phyloP scores from a whole-genome alignment of 306 rosid species.

The Adenanthera pavonina region DNA sequence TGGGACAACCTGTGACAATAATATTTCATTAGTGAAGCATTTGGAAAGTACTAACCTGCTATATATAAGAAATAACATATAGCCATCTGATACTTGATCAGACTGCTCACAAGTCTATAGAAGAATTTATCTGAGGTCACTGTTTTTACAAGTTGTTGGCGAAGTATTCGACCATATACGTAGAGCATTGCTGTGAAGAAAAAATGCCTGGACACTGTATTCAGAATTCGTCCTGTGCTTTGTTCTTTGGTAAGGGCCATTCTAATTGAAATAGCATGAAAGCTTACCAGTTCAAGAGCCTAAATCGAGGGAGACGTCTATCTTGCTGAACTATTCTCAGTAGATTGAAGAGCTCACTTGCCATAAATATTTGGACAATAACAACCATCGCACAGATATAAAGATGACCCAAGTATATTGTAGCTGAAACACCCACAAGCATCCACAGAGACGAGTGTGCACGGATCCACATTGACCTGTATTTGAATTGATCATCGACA shows the following conservation, averaged over 20 bases:
- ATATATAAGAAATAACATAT: constrained; percentile 91
- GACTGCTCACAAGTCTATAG: constrained; percentile 70
- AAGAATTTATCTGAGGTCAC: constrained; percentile 78
- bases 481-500: constrained; percentile 72
- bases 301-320: constrained; percentile 75
- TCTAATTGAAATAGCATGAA: not conserved
- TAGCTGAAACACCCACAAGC: constrained; percentile 70
- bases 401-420: constrained; percentile 89
- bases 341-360: constrained; percentile 88
- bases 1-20: constrained; percentile 6
- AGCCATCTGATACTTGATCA: constrained; percentile 95
- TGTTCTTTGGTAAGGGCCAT: not conserved
- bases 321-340: constrained; percentile 80
- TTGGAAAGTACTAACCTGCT: constrained; percentile 65
- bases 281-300: constrained; percentile 85
- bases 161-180: constrained; percentile 95
- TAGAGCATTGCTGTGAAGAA: constrained; percentile 97
- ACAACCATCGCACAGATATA: constrained; percentile 88
- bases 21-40: constrained; percentile 16
- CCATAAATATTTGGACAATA: constrained; percentile 92
- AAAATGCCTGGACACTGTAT: constrained; percentile 75
- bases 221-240: constrained; percentile 41
- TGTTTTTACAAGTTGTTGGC: constrained; percentile 87
- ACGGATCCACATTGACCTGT: constrained; percentile 86
- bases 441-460: constrained; percentile 90